Percentiles rank a stretch among this genome's conserved stretches.
Evolutionary conservation across 768 basidiomycete genomes (phyloP).

Genomic region (Lepiota venenata): DNA sequence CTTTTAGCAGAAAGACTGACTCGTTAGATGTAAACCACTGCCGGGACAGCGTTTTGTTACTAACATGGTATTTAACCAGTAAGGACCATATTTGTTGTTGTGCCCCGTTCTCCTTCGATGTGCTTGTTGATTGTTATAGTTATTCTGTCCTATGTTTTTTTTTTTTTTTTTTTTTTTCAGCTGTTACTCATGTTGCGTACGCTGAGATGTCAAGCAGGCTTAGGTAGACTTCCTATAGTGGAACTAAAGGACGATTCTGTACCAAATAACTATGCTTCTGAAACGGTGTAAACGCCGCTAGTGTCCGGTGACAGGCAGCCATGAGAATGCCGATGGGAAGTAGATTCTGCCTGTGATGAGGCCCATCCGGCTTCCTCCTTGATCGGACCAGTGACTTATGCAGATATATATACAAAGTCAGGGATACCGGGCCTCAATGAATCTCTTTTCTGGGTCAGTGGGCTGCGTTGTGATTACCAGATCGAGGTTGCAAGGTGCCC

Average conservation of each 20-base stretch:
- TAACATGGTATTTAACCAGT: too few relatives aligned
- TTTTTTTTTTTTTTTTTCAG: not conserved
- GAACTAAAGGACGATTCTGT: not conserved
- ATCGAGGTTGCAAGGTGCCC: not conserved
- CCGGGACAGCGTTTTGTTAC: too few relatives aligned
- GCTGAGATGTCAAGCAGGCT: not conserved
- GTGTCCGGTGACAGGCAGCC: not conserved
- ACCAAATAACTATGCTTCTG: not conserved
- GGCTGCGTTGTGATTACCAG: not conserved
- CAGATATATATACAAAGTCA: not conserved
- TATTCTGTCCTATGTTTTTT: not conserved
- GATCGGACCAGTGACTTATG: constrained; percentile 7
- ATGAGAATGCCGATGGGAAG: not conserved
- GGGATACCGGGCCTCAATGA: not conserved
- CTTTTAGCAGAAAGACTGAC: not conserved
- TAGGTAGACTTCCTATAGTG: not conserved
- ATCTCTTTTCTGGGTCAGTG: not conserved
- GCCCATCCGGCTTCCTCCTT: constrained; percentile 1
- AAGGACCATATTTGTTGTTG: too few relatives aligned
- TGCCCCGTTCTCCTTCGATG: too few relatives aligned
- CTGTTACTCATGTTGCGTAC: not conserved
- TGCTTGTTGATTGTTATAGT: too few relatives aligned
- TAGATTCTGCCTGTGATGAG: not conserved
- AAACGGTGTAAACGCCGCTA: not conserved
- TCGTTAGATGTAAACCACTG: not conserved